phyloP scores from a whole-genome alignment of 768 basidiomycete species.

The Mycena rosella region DNA sequence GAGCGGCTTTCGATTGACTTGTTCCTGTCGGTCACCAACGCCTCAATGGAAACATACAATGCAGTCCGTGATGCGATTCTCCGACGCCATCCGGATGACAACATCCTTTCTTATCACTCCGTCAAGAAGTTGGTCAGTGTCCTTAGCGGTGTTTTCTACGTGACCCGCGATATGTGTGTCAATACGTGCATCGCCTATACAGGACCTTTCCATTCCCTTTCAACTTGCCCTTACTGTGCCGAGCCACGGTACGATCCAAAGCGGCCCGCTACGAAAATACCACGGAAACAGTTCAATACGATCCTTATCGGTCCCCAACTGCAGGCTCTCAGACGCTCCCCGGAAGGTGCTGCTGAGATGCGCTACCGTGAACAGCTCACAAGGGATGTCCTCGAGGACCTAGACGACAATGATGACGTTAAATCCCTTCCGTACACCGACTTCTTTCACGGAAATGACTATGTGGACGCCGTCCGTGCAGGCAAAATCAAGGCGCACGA shows the following conservation, averaged over 20 bases:
- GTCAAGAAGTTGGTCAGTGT: constrained; percentile 31
- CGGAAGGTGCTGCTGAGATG: constrained; percentile 41
- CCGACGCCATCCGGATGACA: constrained; percentile 40
- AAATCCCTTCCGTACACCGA: not conserved
- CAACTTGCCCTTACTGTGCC: constrained; percentile 49
- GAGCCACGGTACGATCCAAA: constrained; percentile 44
- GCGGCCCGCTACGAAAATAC: constrained; percentile 18
- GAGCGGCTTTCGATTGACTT: constrained; percentile 40
- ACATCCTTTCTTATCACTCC: constrained; percentile 45
- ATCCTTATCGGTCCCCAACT: constrained; percentile 59
- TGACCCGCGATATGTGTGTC: too few species aligned
- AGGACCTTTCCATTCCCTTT: constrained; percentile 47
- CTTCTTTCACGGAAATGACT: not conserved
- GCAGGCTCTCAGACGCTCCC: constrained; percentile 50
- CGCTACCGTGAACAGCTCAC: constrained; percentile 42
- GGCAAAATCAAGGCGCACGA: constrained; percentile 1
- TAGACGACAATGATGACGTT: constrained; percentile 6
- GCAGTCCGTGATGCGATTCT: constrained; percentile 27
- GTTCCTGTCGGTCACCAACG: constrained; percentile 36
- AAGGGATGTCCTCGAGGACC: constrained; percentile 30
- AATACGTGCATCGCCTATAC: too few species aligned
- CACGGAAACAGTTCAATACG: constrained; percentile 50
- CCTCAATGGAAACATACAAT: constrained; percentile 41
- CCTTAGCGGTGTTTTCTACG: too few species aligned
- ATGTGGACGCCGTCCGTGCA: not conserved